Evolutionary conservation across 495 filamentous ascomycete species (phyloP), one percentile per base, ranked within the genome.

Genomic region (Penicillium soppii): DNA sequence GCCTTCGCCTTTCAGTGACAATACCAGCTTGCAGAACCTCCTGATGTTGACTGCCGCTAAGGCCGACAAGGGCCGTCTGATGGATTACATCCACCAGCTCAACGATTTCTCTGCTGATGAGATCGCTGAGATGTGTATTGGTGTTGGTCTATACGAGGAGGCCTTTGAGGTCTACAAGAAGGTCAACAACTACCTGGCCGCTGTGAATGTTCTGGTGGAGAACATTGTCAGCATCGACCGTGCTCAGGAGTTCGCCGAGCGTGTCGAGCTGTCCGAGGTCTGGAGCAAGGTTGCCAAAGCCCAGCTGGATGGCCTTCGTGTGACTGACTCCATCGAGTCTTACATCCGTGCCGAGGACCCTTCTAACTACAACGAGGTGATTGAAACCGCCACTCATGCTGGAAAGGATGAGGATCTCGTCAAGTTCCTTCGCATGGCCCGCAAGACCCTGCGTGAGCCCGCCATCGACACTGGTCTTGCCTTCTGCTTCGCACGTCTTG

Each of bases 271-370:
- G 37, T 88, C 95, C 6, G 91, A 96, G 60, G 95, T 99, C n/a
- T 99, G 95, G 95, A 97, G 94, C 77, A 89, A 85, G 76, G 91
- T 99, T 56, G 95, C 90, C 58, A 99, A 99, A 80, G 95, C 95
- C 40, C 95, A 99, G 71, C 80, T 99, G 36, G 95, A 97, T 67
- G 95, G 95, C 57, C 84, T 97, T 19, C 90, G 95, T 42, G 87
- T 99, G 29, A 84, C 82, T 36, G 95, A 99, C 77, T 84, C 89
- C 15, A 92, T 97, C 56, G 92, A 95, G 35, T 97, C 95, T 1
- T 99, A 99, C 72, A 95, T 99, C 61, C 90, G 90, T 59, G 95
- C 95, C 35, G 79, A 85, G 54, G 95, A 99, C 61, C 89, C 95
- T 13, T 87, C 83, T 60, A 99, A 99, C 73, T 95, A 95, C 70